Percentiles rank a stretch among this genome's conserved stretches.
Conservation (phyloP, 495 filamentous ascomycete species). For the Hypomontagnella monticulosa region DNA sequence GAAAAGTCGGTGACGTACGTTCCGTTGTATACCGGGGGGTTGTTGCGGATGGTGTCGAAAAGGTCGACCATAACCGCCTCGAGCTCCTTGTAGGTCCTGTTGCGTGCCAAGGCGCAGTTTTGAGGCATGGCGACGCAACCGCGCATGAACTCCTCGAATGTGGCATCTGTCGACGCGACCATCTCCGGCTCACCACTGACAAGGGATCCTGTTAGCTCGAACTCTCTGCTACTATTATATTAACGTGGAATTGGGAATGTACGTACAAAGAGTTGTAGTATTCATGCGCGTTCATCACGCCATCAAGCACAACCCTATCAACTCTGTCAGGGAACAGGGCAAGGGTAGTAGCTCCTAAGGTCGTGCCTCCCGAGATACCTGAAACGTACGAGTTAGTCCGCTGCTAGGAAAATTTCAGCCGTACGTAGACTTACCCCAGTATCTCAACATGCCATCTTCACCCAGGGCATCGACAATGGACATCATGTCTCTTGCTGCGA, state of each 20-base stretch:
- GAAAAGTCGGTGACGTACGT: constrained; percentile 40
- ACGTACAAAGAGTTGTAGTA: constrained; percentile 43
- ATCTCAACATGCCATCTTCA: constrained; percentile 57
- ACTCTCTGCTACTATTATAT: background rate
- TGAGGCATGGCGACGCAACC: constrained; percentile 43
- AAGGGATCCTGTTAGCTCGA: background rate
- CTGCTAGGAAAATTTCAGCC: background rate
- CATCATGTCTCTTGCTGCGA: constrained; percentile 56
- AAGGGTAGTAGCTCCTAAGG: constrained; percentile 51
- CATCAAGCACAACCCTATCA: constrained; percentile 54
- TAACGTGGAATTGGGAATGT: background rate
- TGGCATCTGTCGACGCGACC: constrained; percentile 42
- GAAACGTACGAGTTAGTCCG: constrained; percentile 2
- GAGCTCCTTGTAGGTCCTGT: constrained; percentile 46
- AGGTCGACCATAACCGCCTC: constrained; percentile 40
- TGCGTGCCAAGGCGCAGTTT: constrained; percentile 44
- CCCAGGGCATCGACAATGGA: constrained; percentile 53
- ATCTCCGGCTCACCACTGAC: constrained; percentile 42
- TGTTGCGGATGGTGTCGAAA: constrained; percentile 43
- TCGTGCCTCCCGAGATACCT: constrained; percentile 57
- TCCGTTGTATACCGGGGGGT: constrained; percentile 39
- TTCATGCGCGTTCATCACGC: constrained; percentile 52
- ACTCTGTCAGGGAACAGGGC: constrained; percentile 59
- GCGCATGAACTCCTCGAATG: constrained; percentile 44
- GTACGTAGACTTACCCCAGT: constrained; percentile 52